These are phyloP conservation scores for Leishmania lainsoni DNA, from an alignment of 208 protist species.

Conservation along the genomic window DNA sequence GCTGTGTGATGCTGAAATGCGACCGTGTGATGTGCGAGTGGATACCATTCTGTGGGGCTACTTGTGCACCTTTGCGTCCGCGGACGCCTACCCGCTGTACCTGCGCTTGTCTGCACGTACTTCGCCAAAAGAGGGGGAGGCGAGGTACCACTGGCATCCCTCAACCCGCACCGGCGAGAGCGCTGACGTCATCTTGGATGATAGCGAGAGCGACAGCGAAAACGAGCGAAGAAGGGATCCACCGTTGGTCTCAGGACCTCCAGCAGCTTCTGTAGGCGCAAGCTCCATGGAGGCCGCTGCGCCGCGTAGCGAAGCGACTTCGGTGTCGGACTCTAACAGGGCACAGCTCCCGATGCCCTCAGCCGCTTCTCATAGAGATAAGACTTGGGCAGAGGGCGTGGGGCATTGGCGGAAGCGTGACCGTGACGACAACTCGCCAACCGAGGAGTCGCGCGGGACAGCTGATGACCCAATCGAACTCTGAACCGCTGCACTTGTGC, in stretches of 20 bases:
- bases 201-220: constrained; percentile 22
- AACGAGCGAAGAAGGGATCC: neutral
- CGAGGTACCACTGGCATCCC: constrained; percentile 41
- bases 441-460: constrained; percentile 31
- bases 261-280: neutral
- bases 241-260: neutral
- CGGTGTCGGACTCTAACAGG: neutral
- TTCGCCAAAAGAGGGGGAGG: neutral
- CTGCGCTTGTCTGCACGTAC: constrained; percentile 37
- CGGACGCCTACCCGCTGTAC: constrained; percentile 25
- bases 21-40: constrained; percentile 49
- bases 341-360: neutral
- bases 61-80: constrained; percentile 23
- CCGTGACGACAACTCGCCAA: constrained; percentile 25
- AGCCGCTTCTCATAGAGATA: neutral
- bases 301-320: neutral
- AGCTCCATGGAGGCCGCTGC: neutral
- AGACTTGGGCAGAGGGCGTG: neutral
- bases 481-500: constrained; percentile 22
- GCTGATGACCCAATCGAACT: constrained; percentile 77
- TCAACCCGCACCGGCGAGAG: constrained; percentile 24
- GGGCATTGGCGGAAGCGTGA: constrained; percentile 4
- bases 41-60: constrained; percentile 78
- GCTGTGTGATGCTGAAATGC: constrained; percentile 72
- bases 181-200: constrained; percentile 35